Base-by-base conservation (phyloP, 192 early-diverging fungal genomes). In the Coemansia javaensis region DNA sequence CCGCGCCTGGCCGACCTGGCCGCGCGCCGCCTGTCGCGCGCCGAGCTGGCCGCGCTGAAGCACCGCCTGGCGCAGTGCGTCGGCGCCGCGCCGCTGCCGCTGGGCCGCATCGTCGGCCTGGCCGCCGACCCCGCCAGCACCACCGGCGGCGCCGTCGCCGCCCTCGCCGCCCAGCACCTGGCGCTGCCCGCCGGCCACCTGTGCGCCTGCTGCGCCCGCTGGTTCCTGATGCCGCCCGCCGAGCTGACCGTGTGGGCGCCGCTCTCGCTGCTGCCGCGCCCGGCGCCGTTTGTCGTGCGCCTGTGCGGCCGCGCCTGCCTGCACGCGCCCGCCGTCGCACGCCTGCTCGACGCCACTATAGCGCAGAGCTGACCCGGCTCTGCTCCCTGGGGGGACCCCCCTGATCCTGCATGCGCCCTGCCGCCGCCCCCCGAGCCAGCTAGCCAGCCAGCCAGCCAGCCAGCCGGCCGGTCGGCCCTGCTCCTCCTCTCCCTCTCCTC, bases 1-100 rank as follows among this genome's bases (percentile, higher is more conserved):
- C 72, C 72, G 7, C 47, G 59, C 3, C 64, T 75, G 22, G 47
- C 53, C 33, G 72, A 75, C 31, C 46, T 67, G 30, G 64, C 64
- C 3, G 72, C 72, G 7, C 72, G 72, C 37, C 27, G 32, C n/a
- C 44, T 66, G 33, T 32, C 54, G 20, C 63, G 55, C 22, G 30
- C 32, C 2, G 32, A 61, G 41, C 54, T 61, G 7, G 18, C 41
- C 6, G 30, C 36, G 25, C 43, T 66, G n/a, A 63, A 66, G 51
- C 59, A 66, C 38, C 31, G 40, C 17, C 53, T 62, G 40, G 36
- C 46, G n/a, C 59, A 55, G 20, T 63, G 71, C 20, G 47, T 66
- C 7, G 58, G 40, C 12, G 6, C 24, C 21, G 12, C 45, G 5
- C 53, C 46, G 4, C 72, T 52, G 27, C 39, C 44, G 7, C 63